These are phyloP conservation scores for Trichoderma simmonsii DNA, from an alignment of 2,329 filamentous ascomycete species.

Conservation along the genomic window DNA sequence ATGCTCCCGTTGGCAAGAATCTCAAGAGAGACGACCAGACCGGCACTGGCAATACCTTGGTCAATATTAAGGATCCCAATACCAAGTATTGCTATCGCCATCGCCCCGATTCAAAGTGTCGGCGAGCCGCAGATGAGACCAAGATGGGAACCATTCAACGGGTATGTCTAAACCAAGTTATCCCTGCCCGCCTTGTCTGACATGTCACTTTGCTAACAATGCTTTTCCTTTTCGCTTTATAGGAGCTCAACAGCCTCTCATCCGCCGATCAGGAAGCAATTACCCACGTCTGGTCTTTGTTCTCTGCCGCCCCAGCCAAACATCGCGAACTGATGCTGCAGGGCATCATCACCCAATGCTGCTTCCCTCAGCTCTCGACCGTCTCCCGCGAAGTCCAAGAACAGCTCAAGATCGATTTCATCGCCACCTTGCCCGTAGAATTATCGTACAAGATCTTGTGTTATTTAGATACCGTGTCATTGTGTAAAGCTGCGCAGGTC, in stretches of 20 bases:
- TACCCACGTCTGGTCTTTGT: conserved; percentile 95
- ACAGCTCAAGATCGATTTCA: conserved; percentile 95
- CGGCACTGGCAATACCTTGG: conserved; percentile 22
- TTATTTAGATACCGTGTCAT: conserved; percentile 86
- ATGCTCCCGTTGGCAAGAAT: conserved; percentile 71
- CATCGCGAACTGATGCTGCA: conserved; percentile 96
- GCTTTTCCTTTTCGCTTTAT: neutral
- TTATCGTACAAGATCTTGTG: conserved; percentile 91
- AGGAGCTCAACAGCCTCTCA: conserved; percentile 80
- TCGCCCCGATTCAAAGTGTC: conserved; percentile 88
- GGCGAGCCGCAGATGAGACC: conserved; percentile 86
- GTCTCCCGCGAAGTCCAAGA: conserved; percentile 88
- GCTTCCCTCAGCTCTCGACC: conserved; percentile 93
- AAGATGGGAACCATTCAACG: conserved; percentile 95
- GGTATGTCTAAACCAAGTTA: conserved; percentile 47
- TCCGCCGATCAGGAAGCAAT: conserved; percentile 90
- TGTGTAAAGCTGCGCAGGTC: conserved; percentile 95
- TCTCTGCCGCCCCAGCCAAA: conserved; percentile 90
- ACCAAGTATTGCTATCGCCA: conserved; percentile 97
- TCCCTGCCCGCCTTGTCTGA: neutral
- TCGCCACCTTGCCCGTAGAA: conserved; percentile 83
- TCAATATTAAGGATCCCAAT: conserved; percentile 57
- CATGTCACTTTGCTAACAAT: conserved; percentile 5
- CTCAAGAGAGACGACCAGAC: conserved; percentile 32
- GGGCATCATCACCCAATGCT: conserved; percentile 93